A percentile compares a stretch with the other conserved stretches of the same genome.
Conservation (phyloP, 805 yeast genomes). For the Starmera dryadoides region DNA sequence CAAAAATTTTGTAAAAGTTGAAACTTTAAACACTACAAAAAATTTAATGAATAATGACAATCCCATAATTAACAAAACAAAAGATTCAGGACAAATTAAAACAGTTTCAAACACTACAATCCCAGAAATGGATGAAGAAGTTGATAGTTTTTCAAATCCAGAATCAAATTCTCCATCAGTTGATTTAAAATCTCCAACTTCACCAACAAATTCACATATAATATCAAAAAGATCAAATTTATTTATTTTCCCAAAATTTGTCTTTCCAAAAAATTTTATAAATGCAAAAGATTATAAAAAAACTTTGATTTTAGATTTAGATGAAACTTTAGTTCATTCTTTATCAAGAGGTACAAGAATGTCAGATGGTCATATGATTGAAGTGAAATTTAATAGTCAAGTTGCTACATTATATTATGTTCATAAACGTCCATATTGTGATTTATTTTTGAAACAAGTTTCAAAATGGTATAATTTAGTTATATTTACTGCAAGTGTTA, state of each 20-base stretch:
- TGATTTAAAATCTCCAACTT: constrained; percentile 17
- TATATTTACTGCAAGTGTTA: constrained; percentile 90
- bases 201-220: constrained; percentile 12
- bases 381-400: constrained; percentile 61
- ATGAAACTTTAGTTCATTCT: constrained; percentile 92
- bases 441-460: constrained; percentile 70
- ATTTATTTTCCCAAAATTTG: constrained; percentile 28
- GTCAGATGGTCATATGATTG: constrained; percentile 63
- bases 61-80: not conserved
- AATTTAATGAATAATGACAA: constrained; percentile 2
- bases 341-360: constrained; percentile 50
- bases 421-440: constrained; percentile 88
- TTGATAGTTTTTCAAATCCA: constrained; percentile 4
- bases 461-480: constrained; percentile 84
- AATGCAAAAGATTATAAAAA: constrained; percentile 39
- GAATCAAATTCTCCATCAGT: constrained; percentile 4
- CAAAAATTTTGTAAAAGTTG: too few relatives aligned
- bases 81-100: not conserved
- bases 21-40: constrained; percentile 1
- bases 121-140: constrained; percentile 17
- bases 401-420: constrained; percentile 82
- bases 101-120: constrained; percentile 7
- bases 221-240: constrained; percentile 10
- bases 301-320: constrained; percentile 80
- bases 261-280: constrained; percentile 36